Base-by-base conservation (phyloP, 2,329 filamentous ascomycete genomes). In the Sarocladium brachiariae region DNA sequence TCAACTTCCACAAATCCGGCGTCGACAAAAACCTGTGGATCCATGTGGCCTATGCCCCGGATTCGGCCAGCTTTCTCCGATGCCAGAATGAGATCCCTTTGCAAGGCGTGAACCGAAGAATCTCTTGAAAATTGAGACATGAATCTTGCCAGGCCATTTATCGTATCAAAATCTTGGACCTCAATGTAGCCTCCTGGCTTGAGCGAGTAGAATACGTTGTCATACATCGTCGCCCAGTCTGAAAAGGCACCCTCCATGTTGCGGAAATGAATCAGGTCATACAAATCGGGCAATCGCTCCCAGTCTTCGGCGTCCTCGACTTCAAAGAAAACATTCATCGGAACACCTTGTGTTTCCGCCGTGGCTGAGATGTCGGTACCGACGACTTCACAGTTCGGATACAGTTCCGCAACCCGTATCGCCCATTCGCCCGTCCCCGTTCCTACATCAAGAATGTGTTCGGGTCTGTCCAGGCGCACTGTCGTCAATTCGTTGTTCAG, bases 271-370 rank as follows among this genome's bases (percentile, higher is more conserved):
- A 83, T 70, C 11, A 83, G 63, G 58, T 83, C 79, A 54, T 79
- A 76, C 11, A 70, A 63, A 57, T 80, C 65, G 3, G 70, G 61
- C 3, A 72, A 70, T 13, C 76, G 72, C 52, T 79, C 75, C 78
- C 78, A 82, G 37, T 80, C 77, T 60, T 81, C 77, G 41, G 77
- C 78, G 56, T 81, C 76, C 56, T 81, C 77, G 4, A 81, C 70
- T 61, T 81, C 77, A 64, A 80, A 81, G 57, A 76, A 79, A 34
- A 80, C 72, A 54, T 82, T 82, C 58, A 75, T 73, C 4, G 78
- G 78, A 6, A 78, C 75, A 30, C 73, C 72, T 18, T 70, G 71
- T n/a, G 75, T 75, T 56, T 80, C 77, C 16, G 66, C 66, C 46
- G 81, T 77, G 52, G 78, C 77, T 14, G 77, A 75, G 51, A 81